A percentile compares a stretch with the other conserved stretches of the same genome.
phyloP scores from a whole-genome alignment of 2,329 filamentous ascomycete genomes.

The Tolypocladium guangdongense region DNA sequence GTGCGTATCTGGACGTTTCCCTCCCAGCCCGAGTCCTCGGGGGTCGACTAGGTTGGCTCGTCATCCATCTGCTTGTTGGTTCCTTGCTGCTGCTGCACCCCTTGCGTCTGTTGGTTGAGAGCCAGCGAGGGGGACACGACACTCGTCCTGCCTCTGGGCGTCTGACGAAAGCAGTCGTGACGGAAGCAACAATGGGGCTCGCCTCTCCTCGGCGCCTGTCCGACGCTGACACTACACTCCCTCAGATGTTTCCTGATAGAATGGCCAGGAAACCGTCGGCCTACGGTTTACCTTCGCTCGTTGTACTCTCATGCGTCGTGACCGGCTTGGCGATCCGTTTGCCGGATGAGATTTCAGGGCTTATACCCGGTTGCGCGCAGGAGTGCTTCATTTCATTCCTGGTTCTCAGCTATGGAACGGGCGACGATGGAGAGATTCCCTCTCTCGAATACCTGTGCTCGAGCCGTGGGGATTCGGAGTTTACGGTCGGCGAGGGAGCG shows the following conservation, averaged over 20 bases:
- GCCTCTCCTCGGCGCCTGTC: not conserved
- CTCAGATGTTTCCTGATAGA: constrained; percentile 30
- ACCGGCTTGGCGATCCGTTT: constrained; percentile 19
- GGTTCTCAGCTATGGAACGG: constrained; percentile 41
- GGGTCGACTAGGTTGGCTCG: not conserved
- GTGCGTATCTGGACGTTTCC: not conserved
- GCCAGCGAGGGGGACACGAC: not conserved
- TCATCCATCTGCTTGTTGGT: not conserved
- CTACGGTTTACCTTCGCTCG: constrained; percentile 20
- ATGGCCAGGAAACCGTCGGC: constrained; percentile 27
- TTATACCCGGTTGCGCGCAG: constrained; percentile 48
- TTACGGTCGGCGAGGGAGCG: constrained; percentile 62
- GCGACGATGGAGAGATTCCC: constrained; percentile 35
- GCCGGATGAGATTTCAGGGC: constrained; percentile 25
- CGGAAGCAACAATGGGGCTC: not conserved
- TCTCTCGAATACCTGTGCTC: constrained; percentile 55
- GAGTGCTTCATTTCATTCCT: constrained; percentile 54
- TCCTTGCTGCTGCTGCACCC: not conserved
- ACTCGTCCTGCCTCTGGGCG: not conserved
- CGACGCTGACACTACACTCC: constrained; percentile 1
- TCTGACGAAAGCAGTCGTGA: not conserved
- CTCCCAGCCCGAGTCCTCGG: not conserved
- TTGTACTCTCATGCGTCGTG: constrained; percentile 15
- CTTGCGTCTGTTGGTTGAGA: not conserved
- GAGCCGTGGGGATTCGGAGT: constrained; percentile 45